A percentile compares a stretch with the other conserved stretches of the same genome.
These are phyloP conservation scores for Selenicereus undatus DNA, from an alignment of 148 eudicot genomes.

Conservation along the genomic window DNA sequence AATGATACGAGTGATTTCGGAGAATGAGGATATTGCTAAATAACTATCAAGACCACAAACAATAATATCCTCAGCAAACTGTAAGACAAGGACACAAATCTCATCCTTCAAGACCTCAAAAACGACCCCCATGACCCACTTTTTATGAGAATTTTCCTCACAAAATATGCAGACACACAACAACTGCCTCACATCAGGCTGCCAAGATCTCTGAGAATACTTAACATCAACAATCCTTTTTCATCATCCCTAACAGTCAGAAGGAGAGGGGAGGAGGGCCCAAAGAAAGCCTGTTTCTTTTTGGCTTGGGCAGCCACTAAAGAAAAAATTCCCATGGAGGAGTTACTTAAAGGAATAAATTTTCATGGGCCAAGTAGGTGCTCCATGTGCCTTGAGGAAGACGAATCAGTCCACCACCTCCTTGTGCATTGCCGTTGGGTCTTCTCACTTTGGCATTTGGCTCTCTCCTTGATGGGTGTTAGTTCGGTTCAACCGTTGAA, in stretches of 20 bases:
- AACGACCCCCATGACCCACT: neutral
- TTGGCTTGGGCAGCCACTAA: too few species aligned
- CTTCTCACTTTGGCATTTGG: too few species aligned
- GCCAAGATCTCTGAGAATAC: neutral
- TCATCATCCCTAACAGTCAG: neutral
- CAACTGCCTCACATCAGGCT: neutral
- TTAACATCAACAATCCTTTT: neutral
- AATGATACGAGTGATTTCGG: neutral
- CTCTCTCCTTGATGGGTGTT: too few species aligned
- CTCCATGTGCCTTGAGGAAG: too few species aligned
- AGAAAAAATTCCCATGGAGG: too few species aligned
- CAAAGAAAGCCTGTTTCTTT: too few species aligned
- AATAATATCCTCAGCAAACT: neutral
- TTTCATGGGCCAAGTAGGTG: too few species aligned
- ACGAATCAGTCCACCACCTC: too few species aligned
- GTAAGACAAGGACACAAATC: neutral
- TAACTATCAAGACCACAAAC: neutral
- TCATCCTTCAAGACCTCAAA: neutral
- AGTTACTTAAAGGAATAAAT: too few species aligned
- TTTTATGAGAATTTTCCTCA: neutral
- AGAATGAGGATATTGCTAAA: neutral
- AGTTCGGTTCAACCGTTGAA: too few species aligned
- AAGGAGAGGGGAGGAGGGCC: neutral
- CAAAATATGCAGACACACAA: neutral
- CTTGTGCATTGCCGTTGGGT: too few species aligned